These are phyloP conservation scores for Albugo candida DNA, from an alignment of 352 stramenopile species.

Conservation along the genomic window DNA sequence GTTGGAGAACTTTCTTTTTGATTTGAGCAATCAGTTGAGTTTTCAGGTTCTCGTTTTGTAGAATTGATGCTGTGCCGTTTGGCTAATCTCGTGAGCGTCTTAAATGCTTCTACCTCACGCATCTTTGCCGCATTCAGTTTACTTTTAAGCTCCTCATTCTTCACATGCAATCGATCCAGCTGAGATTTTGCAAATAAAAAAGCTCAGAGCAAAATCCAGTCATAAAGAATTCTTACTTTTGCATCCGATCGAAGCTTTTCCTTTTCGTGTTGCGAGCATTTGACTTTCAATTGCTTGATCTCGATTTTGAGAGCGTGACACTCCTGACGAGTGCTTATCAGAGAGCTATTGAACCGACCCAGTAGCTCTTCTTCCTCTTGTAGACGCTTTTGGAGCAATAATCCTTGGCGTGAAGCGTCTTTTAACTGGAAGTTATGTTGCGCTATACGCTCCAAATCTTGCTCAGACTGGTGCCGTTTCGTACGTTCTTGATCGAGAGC, in stretches of 20 bases:
- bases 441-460: conserved; percentile 7
- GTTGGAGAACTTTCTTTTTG: no score
- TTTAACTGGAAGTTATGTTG: conserved; percentile 17
- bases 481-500: conserved; percentile 17
- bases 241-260: conserved; percentile 20
- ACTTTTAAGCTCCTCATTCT: conserved; percentile 23
- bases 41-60: no score
- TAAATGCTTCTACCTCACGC: conserved; percentile 26
- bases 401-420: conserved; percentile 13
- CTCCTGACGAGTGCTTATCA: conserved; percentile 14
- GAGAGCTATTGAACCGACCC: conserved; percentile 13
- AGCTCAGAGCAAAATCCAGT: background rate
- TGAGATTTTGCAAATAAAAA: conserved; percentile 6
- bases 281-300: conserved; percentile 15
- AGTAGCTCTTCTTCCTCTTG: conserved; percentile 14
- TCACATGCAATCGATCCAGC: conserved; percentile 25
- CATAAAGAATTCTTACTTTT: conserved; percentile 12
- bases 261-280: conserved; percentile 16
- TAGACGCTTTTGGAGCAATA: conserved; percentile 14
- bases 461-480: conserved; percentile 12
- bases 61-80: no score
- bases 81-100: conserved; percentile 11
- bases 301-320: conserved; percentile 11
- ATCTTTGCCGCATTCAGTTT: conserved; percentile 12
- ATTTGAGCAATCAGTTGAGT: no score